Conservation (phyloP, 495 filamentous ascomycete species). For the Penicillium longicatenatum region DNA sequence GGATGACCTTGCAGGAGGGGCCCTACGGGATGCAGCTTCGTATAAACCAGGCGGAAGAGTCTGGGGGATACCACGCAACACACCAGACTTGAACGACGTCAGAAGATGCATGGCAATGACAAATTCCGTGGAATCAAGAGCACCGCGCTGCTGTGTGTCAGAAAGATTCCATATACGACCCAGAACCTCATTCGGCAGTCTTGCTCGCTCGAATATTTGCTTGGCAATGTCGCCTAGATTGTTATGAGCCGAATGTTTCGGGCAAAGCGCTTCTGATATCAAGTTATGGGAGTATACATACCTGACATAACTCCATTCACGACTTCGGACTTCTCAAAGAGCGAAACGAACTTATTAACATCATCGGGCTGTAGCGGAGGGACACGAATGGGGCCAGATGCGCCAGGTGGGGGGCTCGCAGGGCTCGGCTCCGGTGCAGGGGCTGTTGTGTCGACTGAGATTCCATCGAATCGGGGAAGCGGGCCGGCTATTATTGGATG, state of each 20-base stretch:
- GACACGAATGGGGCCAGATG: conserved; percentile 78
- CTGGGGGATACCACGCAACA: conserved; percentile 74
- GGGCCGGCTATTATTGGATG: conserved; percentile 65
- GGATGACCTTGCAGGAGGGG: conserved; percentile 49
- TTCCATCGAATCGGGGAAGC: conserved; percentile 87
- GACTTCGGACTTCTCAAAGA: conserved; percentile 87
- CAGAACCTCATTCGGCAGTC: conserved; percentile 84
- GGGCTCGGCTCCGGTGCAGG: conserved; percentile 45
- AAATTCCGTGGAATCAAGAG: conserved; percentile 88
- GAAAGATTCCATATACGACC: conserved; percentile 94
- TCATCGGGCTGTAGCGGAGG: conserved; percentile 89
- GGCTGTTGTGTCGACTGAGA: conserved; percentile 45
- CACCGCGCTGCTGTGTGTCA: conserved; percentile 88
- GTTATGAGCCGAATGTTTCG: not conserved
- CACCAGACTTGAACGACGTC: conserved; percentile 82
- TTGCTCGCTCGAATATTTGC: conserved; percentile 90
- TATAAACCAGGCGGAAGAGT: conserved; percentile 85
- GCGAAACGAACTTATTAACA: conserved; percentile 76
- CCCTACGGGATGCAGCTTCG: conserved; percentile 82
- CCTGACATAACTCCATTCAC: conserved; percentile 80
- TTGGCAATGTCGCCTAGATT: conserved; percentile 76
- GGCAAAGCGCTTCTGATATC: not conserved
- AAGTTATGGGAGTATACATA: conserved; percentile 24
- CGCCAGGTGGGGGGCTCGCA: conserved; percentile 61
- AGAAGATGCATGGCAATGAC: conserved; percentile 98